Evolutionary conservation across 768 basidiomycete species (phyloP).

Genomic region (Lentinula sp.): DNA sequence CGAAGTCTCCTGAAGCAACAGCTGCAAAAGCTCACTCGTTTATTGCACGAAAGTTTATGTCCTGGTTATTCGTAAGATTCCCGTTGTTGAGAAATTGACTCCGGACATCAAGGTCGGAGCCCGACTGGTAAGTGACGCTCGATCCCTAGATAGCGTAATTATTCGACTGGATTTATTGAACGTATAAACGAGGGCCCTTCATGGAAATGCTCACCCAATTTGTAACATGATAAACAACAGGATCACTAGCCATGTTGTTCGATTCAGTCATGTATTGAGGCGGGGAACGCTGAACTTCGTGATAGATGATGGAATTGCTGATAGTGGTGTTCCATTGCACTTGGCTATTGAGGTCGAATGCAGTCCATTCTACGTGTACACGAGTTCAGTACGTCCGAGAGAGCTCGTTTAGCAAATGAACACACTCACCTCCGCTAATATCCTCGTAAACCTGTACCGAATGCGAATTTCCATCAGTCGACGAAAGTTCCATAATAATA

Average conservation of each 20-base stretch:
- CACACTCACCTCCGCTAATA: slow-evolving; percentile 18
- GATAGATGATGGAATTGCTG: slow-evolving; percentile 3
- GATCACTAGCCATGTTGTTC: slow-evolving; percentile 9
- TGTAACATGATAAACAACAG: slow-evolving; percentile 7
- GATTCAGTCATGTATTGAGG: slow-evolving; percentile 6
- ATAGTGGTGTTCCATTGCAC: slow-evolving; percentile 10
- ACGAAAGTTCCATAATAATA: slow-evolving; percentile 15
- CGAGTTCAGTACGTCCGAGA: background rate
- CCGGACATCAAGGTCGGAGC: slow-evolving; percentile 4
- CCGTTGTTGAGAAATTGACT: slow-evolving; percentile 6
- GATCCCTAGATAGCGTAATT: background rate
- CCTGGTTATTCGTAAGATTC: background rate
- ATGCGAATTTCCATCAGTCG: slow-evolving; percentile 19
- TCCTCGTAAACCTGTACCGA: slow-evolving; percentile 23
- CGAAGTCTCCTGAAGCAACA: too few relatives aligned
- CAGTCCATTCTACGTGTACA: slow-evolving; percentile 7
- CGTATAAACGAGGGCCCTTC: background rate
- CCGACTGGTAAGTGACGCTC: slow-evolving; percentile 5
- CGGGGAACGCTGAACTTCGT: slow-evolving; percentile 5
- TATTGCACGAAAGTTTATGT: slow-evolving; percentile 9
- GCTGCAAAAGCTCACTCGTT: background rate
- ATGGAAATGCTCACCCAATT: background rate
- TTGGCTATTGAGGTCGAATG: background rate
- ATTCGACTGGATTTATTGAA: background rate
- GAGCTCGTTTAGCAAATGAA: background rate